Base-by-base conservation (phyloP, 768 basidiomycete genomes). In the Lentinula edodes region DNA sequence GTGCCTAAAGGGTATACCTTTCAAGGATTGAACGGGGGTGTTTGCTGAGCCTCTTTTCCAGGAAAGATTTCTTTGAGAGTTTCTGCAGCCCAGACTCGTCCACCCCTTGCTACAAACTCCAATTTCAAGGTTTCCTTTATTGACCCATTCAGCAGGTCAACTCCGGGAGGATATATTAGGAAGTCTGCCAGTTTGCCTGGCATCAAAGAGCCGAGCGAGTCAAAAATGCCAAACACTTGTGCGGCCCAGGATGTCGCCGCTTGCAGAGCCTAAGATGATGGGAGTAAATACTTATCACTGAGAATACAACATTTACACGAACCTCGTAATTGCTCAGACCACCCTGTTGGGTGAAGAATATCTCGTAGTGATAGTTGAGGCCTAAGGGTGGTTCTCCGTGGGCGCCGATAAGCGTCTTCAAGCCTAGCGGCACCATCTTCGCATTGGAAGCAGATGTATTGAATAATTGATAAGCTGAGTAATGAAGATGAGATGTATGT, bases 31-130 rank as follows among this genome's bases (percentile, higher is more conserved):
- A 89, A 71, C 6, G 83, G 80, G n/a, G 88, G 86, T 66, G 84
- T 75, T 10, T 63, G 64, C 65, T 83, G 81, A 58, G 74, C 80
- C 65, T 78, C 79, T 32, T 86, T 85, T 13, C 43, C 45, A n/a
- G 89, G 89, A 87, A 87, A 91, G 2, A 87, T 71, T 69, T 90
- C 87, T 38, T 77, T 79, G 87, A 90, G 84, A 5, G 80, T 83
- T 28, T 76, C 73, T 0, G 89, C 87, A 53, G 84, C 80, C 86
- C 87, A 90, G 52, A 90, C 74, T 61, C 87, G 78, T n/a, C 89
- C 88, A 23, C 88, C 88, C 50, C 86, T 76, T 0, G 78, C 81
- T 28, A 91, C 88, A 62, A 80, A 81, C 35, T 69, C 71, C 52
- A 89, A 72, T 15, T 88, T 74, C 48, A 75, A 71, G 4, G 86